A percentile compares a stretch with the other conserved stretches of the same genome.
Conservation (phyloP, 1,284 basidiomycete species). For the Boletus mariae region DNA sequence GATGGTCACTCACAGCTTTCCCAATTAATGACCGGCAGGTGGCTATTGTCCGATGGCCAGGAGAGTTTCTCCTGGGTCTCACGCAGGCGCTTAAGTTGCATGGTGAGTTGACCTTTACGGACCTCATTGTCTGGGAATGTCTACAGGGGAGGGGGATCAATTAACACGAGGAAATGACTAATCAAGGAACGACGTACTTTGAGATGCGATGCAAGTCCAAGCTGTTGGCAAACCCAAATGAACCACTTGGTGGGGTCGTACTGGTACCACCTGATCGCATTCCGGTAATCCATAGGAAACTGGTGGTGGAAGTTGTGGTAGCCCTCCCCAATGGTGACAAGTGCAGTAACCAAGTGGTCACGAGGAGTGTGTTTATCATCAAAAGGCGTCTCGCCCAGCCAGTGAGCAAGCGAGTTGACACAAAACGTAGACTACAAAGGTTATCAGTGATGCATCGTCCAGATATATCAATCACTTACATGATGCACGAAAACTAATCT, state of each 20-base stretch:
- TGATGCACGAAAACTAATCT: slow-evolving; percentile 88
- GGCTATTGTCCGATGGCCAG: slow-evolving; percentile 77
- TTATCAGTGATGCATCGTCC: slow-evolving; percentile 8
- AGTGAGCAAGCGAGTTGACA: slow-evolving; percentile 93
- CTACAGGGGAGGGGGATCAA: slow-evolving; percentile 31
- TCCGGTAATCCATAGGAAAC: slow-evolving; percentile 93
- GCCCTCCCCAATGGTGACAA: slow-evolving; percentile 88
- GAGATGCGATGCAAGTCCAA: slow-evolving; percentile 83
- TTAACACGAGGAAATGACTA: not conserved
- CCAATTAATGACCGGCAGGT: slow-evolving; percentile 83
- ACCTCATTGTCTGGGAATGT: slow-evolving; percentile 93
- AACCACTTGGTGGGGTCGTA: slow-evolving; percentile 93
- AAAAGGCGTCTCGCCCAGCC: slow-evolving; percentile 88
- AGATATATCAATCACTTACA: slow-evolving; percentile 42
- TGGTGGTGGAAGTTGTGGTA: slow-evolving; percentile 98
- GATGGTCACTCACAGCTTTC: slow-evolving; percentile 64
- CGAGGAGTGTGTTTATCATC: slow-evolving; percentile 95
- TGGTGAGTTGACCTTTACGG: slow-evolving; percentile 86
- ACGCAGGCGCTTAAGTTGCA: slow-evolving; percentile 84
- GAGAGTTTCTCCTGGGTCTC: slow-evolving; percentile 64
- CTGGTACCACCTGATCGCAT: slow-evolving; percentile 91
- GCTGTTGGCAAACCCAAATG: slow-evolving; percentile 60
- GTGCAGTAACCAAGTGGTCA: slow-evolving; percentile 84
- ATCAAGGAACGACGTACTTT: slow-evolving; percentile 47
- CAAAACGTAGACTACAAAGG: slow-evolving; percentile 80